Conservation (phyloP, 208 protist species). For the Endotrypanum monterogeii region DNA sequence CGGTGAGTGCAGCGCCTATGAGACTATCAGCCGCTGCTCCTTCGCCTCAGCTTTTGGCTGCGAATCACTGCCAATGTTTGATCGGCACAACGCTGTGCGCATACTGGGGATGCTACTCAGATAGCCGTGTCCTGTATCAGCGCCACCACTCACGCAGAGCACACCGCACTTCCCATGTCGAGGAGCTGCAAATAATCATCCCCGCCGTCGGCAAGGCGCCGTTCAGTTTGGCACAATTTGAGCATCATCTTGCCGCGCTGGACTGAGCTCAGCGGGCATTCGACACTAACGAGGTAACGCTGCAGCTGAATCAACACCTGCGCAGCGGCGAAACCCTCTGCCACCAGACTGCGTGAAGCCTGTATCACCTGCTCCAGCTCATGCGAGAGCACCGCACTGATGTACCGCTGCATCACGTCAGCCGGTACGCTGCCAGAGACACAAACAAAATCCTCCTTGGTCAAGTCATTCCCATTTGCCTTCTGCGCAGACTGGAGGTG, state of each 20-base stretch:
- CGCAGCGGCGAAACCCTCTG: constrained; percentile 69
- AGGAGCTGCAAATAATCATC: constrained; percentile 90
- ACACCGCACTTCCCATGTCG: constrained; percentile 67
- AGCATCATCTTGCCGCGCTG: constrained; percentile 60
- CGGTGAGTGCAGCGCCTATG: background rate
- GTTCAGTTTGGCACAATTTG: constrained; percentile 84
- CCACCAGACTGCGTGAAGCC: constrained; percentile 59
- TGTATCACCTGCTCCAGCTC: constrained; percentile 62
- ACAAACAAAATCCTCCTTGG: constrained; percentile 78
- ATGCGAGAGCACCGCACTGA: constrained; percentile 50
- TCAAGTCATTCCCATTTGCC: constrained; percentile 77
- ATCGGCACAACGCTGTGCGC: background rate
- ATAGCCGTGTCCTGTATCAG: background rate
- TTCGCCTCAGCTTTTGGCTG: background rate
- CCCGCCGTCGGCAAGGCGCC: constrained; percentile 73
- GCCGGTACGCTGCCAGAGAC: constrained; percentile 87
- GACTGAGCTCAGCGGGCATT: constrained; percentile 65
- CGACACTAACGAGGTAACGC: constrained; percentile 49
- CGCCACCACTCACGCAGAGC: constrained; percentile 18
- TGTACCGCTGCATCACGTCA: constrained; percentile 53
- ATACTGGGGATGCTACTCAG: background rate
- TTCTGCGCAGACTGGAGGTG: constrained; percentile 93
- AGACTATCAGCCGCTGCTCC: background rate
- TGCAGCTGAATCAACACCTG: constrained; percentile 86
- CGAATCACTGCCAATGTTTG: background rate